Conservation (phyloP, 225 moss, liverwort and hornwort species). For the Thuidium tamariscinum region DNA sequence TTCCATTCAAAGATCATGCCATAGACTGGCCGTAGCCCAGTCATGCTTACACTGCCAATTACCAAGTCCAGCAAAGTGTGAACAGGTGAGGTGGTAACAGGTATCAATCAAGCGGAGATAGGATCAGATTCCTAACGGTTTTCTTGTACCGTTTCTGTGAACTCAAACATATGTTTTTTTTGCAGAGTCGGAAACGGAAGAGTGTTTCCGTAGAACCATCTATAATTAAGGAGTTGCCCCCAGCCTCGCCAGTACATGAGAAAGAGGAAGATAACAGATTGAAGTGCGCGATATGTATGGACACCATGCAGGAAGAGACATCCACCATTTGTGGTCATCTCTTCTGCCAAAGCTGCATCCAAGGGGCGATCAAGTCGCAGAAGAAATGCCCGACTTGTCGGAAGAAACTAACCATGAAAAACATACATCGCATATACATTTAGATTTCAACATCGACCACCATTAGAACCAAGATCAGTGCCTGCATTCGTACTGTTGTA, state of each 20-base stretch:
- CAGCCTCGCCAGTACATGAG: background rate
- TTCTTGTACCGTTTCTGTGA: background rate
- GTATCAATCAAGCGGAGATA: background rate
- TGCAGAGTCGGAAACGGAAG: constrained; percentile 29
- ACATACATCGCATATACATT: constrained; percentile 76
- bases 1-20: background rate
- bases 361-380: constrained; percentile 57
- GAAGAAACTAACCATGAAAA: constrained; percentile 38
- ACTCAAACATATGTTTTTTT: background rate
- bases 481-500: background rate
- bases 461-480: background rate
- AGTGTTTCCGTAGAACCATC: background rate
- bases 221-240: background rate
- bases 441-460: background rate
- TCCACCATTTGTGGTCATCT: constrained; percentile 91
- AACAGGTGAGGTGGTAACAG: background rate
- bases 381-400: constrained; percentile 94
- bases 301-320: constrained; percentile 80
- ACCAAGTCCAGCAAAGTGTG: background rate
- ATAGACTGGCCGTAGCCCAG: background rate
- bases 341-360: constrained; percentile 72
- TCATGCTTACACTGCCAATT: background rate
- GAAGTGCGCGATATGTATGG: constrained; percentile 81
- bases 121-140: background rate
- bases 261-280: constrained; percentile 44